These are phyloP conservation scores for Chenopodium quinoa DNA, from an alignment of 148 eudicot genomes.

Conservation along the genomic window DNA sequence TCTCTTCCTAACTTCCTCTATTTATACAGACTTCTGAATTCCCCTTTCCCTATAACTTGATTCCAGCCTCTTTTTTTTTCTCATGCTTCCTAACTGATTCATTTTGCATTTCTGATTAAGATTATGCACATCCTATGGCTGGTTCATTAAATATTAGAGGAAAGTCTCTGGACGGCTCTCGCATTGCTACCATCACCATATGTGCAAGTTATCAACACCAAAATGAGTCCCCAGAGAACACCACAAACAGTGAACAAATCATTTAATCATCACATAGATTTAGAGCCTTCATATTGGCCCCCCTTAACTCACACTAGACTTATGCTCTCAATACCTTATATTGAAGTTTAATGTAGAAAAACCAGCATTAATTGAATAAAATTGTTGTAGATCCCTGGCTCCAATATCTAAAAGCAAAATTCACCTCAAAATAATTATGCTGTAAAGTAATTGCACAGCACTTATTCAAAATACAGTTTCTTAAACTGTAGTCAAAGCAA, in stretches of 20 bases:
- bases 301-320: neutral
- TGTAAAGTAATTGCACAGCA: too few relatives aligned
- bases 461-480: too few relatives aligned
- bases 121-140: too few relatives aligned
- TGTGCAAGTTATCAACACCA: neutral
- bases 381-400: neutral
- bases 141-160: neutral
- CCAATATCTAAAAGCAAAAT: neutral
- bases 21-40: too few relatives aligned
- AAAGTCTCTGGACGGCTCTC: neutral
- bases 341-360: slow-evolving; percentile 1
- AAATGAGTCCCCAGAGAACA: neutral
- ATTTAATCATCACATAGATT: neutral
- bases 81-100: too few relatives aligned
- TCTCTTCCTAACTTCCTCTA: too few relatives aligned
- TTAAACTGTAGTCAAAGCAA: neutral
- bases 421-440: too few relatives aligned
- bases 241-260: neutral
- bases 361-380: neutral
- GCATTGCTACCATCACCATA: neutral
- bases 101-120: too few relatives aligned
- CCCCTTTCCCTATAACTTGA: too few relatives aligned
- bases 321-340: neutral
- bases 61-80: too few relatives aligned
- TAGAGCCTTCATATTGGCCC: neutral